These are phyloP conservation scores for Lentinus polychrous DNA, from an alignment of 1,284 basidiomycete species.

Conservation along the genomic window DNA sequence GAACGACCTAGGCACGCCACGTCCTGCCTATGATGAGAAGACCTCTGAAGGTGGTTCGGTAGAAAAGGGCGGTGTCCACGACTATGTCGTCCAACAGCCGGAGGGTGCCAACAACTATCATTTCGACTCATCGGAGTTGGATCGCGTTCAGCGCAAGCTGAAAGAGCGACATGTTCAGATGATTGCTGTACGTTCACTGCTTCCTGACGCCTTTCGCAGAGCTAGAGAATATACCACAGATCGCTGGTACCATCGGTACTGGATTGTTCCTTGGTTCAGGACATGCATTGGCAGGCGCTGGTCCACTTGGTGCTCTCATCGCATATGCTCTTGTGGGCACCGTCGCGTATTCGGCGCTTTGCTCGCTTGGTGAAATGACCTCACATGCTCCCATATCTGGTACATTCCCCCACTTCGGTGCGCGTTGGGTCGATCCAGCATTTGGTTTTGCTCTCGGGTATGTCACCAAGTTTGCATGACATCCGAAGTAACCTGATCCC, in stretches of 20 bases:
- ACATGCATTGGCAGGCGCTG: slow-evolving; percentile 43
- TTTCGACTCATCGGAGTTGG: slow-evolving; percentile 53
- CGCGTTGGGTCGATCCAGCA: slow-evolving; percentile 72
- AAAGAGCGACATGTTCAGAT: slow-evolving; percentile 72
- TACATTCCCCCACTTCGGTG: slow-evolving; percentile 67
- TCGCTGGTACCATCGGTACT: slow-evolving; percentile 70
- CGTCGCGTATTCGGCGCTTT: slow-evolving; percentile 58
- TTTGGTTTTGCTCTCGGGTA: slow-evolving; percentile 56
- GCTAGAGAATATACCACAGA: slow-evolving; percentile 32
- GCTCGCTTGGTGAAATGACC: slow-evolving; percentile 67
- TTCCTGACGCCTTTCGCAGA: background rate
- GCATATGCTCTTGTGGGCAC: slow-evolving; percentile 56
- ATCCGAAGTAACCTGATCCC: background rate
- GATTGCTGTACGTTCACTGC: slow-evolving; percentile 31
- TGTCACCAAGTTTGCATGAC: slow-evolving; percentile 1
- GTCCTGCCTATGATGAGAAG: slow-evolving; percentile 14
- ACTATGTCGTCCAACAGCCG: slow-evolving; percentile 19
- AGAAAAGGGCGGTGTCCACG: slow-evolving; percentile 27
- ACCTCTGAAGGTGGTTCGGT: slow-evolving; percentile 14
- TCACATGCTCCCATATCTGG: slow-evolving; percentile 67
- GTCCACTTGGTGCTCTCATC: slow-evolving; percentile 56
- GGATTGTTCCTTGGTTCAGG: slow-evolving; percentile 82
- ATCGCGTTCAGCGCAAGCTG: slow-evolving; percentile 53
- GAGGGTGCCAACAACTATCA: slow-evolving; percentile 17
- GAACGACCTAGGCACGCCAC: slow-evolving; percentile 1